These are phyloP conservation scores for Cymbopogon citratus DNA, from an alignment of 176 grass and related monocot genomes.

Conservation along the genomic window DNA sequence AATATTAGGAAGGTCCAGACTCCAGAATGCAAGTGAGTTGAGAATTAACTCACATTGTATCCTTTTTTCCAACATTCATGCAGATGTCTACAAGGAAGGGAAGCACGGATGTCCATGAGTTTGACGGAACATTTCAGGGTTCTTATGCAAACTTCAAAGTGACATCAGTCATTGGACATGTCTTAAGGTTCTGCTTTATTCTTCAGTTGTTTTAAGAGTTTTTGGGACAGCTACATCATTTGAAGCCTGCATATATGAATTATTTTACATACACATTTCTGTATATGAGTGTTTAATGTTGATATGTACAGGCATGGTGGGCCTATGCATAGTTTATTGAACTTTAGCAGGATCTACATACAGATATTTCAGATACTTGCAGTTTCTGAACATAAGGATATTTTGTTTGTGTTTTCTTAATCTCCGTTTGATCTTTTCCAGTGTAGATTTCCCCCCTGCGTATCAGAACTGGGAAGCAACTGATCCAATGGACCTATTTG, in stretches of 20 bases:
- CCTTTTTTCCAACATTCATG: not conserved
- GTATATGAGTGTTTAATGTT: not conserved
- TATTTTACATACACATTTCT: not conserved
- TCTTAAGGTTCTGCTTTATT: conserved; percentile 59
- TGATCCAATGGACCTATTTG: conserved; percentile 88
- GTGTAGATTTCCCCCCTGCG: conserved; percentile 89
- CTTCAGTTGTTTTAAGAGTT: not conserved
- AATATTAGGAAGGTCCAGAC: not conserved
- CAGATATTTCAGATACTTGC: not conserved
- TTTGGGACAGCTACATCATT: not conserved
- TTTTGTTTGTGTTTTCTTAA: conserved; percentile 10
- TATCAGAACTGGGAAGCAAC: conserved; percentile 93
- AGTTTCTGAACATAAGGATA: not conserved
- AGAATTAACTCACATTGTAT: not conserved
- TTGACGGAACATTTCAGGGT: conserved; percentile 72
- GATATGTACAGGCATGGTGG: not conserved
- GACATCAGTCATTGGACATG: conserved; percentile 91
- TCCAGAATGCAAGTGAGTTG: not conserved
- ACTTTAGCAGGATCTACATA: conserved; percentile 8
- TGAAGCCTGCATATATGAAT: not conserved
- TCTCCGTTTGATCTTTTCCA: conserved; percentile 26
- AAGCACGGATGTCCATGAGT: conserved; percentile 90
- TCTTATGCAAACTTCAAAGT: conserved; percentile 60
- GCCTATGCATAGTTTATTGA: not conserved
- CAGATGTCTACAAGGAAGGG: conserved; percentile 80